phyloP scores from a whole-genome alignment of 176 grass and related monocot genomes.

The Ananas comosus region DNA sequence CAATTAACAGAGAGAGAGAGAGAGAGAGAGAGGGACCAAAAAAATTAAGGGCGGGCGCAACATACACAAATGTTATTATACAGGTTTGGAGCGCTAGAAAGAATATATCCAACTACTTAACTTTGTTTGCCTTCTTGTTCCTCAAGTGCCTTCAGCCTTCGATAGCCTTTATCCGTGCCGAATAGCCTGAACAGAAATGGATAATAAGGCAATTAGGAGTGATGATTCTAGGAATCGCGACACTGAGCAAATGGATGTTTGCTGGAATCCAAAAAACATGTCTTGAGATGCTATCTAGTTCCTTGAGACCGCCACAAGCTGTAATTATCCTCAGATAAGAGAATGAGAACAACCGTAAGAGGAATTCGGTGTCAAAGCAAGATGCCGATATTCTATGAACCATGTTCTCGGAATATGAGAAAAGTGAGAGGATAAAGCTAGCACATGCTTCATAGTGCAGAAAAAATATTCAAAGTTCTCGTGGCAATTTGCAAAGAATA shows the following conservation, averaged over 20 bases:
- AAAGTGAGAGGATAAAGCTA: not conserved
- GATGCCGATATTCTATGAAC: not conserved
- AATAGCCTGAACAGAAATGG: conserved; percentile 46
- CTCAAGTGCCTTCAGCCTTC: conserved; percentile 46
- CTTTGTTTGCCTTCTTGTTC: conserved; percentile 31
- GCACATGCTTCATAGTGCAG: not conserved
- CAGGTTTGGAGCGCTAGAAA: not conserved
- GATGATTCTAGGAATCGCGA: not conserved
- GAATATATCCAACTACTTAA: not conserved
- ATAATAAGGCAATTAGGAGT: not conserved
- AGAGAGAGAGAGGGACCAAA: no score
- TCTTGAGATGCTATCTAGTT: not conserved
- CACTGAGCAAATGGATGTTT: not conserved
- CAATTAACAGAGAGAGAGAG: no score
- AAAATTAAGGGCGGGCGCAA: not conserved
- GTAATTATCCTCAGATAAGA: not conserved
- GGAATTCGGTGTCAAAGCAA: not conserved
- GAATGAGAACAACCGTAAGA: not conserved
- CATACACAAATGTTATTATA: not conserved
- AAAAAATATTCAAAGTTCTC: not conserved
- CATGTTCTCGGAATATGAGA: not conserved
- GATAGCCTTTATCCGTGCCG: conserved; percentile 73
- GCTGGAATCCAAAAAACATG: not conserved
- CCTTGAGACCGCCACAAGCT: not conserved
- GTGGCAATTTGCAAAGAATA: not conserved